These are phyloP conservation scores for Mycosphaerelloides madeirae DNA, from an alignment of 2,329 filamentous ascomycete species.

Conservation along the genomic window DNA sequence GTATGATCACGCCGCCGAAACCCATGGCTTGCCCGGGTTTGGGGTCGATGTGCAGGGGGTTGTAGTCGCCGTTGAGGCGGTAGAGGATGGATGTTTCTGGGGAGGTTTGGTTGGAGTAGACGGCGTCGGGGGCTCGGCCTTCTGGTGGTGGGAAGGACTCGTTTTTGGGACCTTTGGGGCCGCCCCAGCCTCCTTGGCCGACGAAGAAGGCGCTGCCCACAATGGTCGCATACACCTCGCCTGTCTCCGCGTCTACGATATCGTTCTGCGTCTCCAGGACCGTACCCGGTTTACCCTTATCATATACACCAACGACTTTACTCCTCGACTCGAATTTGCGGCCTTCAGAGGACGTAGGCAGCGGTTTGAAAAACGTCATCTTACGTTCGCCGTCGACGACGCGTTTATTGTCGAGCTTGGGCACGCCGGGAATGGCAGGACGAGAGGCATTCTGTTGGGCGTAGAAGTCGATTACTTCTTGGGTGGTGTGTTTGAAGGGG, in stretches of 20 bases:
- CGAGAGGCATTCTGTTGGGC: slow-evolving; percentile 48
- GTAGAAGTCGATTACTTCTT: slow-evolving; percentile 72
- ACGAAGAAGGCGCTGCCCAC: slow-evolving; percentile 73
- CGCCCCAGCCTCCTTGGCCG: slow-evolving; percentile 77
- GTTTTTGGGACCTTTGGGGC: slow-evolving; percentile 77
- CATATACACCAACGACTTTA: slow-evolving; percentile 79
- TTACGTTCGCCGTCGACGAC: slow-evolving; percentile 81
- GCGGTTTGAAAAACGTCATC: slow-evolving; percentile 63
- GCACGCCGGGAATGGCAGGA: slow-evolving; percentile 65
- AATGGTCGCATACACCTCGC: slow-evolving; percentile 66
- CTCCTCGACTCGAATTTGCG: slow-evolving; percentile 69
- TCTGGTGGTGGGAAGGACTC: slow-evolving; percentile 73
- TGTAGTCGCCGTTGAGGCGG: slow-evolving; percentile 87
- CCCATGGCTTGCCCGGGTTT: slow-evolving; percentile 78
- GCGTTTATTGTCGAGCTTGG: slow-evolving; percentile 67
- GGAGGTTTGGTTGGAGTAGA: slow-evolving; percentile 65
- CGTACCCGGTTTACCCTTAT: slow-evolving; percentile 73
- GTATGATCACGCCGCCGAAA: slow-evolving; percentile 82
- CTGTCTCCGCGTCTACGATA: slow-evolving; percentile 64
- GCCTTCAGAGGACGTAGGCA: slow-evolving; percentile 68
- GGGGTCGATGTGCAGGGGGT: slow-evolving; percentile 83
- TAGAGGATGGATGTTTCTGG: slow-evolving; percentile 71
- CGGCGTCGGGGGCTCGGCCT: slow-evolving; percentile 64
- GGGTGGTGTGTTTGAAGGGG: slow-evolving; percentile 71
- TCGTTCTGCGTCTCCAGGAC: slow-evolving; percentile 76